A percentile compares a stretch with the other conserved stretches of the same genome.
Evolutionary conservation across 2,329 filamentous ascomycete species (phyloP).

Genomic region (Alternaria sp.): DNA sequence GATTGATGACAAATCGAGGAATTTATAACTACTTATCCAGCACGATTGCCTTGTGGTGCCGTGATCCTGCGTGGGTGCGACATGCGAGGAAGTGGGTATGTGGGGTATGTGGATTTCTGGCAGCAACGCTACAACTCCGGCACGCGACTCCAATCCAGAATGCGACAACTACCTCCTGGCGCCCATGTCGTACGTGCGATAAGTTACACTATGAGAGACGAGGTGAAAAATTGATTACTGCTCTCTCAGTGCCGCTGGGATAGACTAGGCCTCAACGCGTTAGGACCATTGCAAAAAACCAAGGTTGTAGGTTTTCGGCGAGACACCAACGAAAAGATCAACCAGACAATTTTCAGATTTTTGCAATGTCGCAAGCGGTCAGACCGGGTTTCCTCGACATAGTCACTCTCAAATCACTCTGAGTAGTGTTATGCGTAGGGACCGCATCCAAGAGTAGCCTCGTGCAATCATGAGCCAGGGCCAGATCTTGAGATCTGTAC

Average conservation of each 20-base stretch:
- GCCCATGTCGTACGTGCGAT: not conserved
- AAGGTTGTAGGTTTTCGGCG: not conserved
- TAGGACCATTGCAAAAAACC: not conserved
- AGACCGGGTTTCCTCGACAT: not conserved
- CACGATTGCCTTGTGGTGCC: not conserved
- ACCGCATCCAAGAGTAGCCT: not conserved
- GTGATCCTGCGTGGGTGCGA: not conserved
- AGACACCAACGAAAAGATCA: not conserved
- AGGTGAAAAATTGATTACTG: not conserved
- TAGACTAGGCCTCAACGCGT: not conserved
- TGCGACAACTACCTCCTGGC: not conserved
- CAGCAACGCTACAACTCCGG: not conserved
- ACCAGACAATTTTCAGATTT: not conserved
- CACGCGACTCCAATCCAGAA: not conserved
- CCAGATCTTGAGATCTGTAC: not conserved
- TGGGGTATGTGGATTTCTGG: not conserved
- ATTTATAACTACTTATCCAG: rapidly evolving
- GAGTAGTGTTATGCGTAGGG: not conserved
- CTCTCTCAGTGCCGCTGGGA: not conserved
- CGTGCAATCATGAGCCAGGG: not conserved
- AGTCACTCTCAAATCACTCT: not conserved
- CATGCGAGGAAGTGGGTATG: not conserved
- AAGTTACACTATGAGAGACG: not conserved
- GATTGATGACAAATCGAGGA: not conserved
- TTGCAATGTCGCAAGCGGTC: not conserved